Evolutionary conservation across 306 rosid genomes (phyloP).

Genomic region (Begonia peltatifolia): DNA sequence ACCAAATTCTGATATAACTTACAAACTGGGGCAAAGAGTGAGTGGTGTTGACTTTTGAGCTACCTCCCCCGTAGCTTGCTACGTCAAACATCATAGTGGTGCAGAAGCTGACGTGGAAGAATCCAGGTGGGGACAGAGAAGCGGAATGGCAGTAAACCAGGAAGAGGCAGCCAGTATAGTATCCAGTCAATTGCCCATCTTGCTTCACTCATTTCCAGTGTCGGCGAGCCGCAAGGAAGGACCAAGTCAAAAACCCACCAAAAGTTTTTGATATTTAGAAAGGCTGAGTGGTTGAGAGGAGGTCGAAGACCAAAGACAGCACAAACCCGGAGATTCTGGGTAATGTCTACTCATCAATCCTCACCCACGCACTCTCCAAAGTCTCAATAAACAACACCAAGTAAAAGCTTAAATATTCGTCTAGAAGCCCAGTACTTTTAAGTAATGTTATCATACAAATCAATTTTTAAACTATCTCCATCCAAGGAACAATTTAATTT

Average conservation of each 20-base stretch:
- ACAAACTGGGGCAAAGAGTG: not conserved
- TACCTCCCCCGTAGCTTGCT: not conserved
- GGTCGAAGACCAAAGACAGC: slow-evolving; percentile 3
- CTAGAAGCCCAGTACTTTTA: no score
- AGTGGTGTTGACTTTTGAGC: not conserved
- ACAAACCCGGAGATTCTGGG: slow-evolving; percentile 28
- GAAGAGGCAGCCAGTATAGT: not conserved
- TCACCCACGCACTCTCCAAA: slow-evolving; percentile 4
- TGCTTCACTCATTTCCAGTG: slow-evolving; percentile 1
- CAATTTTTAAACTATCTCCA: no score
- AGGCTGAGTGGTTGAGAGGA: not conserved
- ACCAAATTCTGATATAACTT: no score
- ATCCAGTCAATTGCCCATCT: not conserved
- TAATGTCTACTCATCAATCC: slow-evolving; percentile 18
- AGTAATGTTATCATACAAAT: no score
- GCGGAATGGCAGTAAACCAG: not conserved
- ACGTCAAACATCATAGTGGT: not conserved
- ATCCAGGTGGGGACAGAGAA: not conserved
- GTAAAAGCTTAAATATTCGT: no score
- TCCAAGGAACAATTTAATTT: no score
- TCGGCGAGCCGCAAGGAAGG: slow-evolving; percentile 22
- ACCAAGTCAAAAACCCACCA: slow-evolving; percentile 9
- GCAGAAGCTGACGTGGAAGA: not conserved
- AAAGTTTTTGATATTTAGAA: no score
- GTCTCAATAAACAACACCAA: not conserved